Conservation (phyloP, 2,329 filamentous ascomycete species). For the Tolypocladium tundrense region DNA sequence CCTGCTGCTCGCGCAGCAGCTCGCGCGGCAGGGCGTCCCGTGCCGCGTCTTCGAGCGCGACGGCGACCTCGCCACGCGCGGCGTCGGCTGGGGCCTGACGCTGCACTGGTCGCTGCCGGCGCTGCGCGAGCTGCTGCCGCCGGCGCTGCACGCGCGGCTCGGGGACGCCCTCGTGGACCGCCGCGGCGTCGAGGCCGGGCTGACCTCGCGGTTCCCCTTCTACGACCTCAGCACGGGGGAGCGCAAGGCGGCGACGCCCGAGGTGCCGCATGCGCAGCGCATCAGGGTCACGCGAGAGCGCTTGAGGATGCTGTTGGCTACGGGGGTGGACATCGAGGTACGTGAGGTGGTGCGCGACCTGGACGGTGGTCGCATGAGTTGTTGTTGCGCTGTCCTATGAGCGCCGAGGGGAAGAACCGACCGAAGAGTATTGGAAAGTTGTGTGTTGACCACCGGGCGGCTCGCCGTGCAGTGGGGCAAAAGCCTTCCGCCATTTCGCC, state of each 20-base stretch:
- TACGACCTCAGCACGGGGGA: conserved; percentile 43
- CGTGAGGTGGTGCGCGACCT: neutral
- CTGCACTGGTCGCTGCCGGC: conserved; percentile 50
- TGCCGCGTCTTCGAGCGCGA: conserved; percentile 46
- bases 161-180: conserved; percentile 43
- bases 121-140: conserved; percentile 39
- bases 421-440: no score
- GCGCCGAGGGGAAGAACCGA: no score
- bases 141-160: conserved; percentile 31
- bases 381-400: no score
- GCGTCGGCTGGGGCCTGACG: conserved; percentile 52
- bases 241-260: conserved; percentile 27
- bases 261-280: conserved; percentile 30
- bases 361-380: no score
- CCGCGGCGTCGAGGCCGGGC: conserved; percentile 34
- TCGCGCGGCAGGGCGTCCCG: conserved; percentile 21
- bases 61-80: conserved; percentile 32
- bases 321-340: conserved; percentile 36
- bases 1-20: conserved; percentile 23
- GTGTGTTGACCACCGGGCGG: neutral
- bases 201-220: conserved; percentile 40
- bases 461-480: conserved; percentile 27
- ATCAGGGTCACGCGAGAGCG: conserved; percentile 37
- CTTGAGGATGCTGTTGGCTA: conserved; percentile 33
- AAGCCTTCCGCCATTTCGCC: conserved; percentile 19